Evolutionary conservation across 1,284 basidiomycete genomes (phyloP).

Genomic region (Moesziomyces sp.): DNA sequence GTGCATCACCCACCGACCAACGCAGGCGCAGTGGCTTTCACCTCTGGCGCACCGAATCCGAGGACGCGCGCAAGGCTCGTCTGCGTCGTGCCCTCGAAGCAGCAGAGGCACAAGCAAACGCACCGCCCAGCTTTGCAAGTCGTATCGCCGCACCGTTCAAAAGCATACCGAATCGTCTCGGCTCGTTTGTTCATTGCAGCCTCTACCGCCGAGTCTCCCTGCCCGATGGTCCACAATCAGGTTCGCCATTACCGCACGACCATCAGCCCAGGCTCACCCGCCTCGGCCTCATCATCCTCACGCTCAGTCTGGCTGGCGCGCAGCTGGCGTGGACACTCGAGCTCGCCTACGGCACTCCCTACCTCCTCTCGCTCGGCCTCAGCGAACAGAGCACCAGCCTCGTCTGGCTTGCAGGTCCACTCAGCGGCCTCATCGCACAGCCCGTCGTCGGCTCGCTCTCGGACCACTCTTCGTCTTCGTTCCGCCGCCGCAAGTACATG

Average conservation of each 20-base stretch:
- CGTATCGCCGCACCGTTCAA: not conserved
- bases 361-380: slow-evolving; percentile 86
- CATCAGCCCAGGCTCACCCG: slow-evolving; percentile 53
- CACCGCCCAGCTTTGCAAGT: slow-evolving; percentile 6
- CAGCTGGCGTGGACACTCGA: slow-evolving; percentile 93
- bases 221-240: not conserved
- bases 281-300: slow-evolving; percentile 70
- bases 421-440: slow-evolving; percentile 91
- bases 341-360: slow-evolving; percentile 85
- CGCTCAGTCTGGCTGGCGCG: slow-evolving; percentile 76
- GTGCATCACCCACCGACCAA: slow-evolving; percentile 32
- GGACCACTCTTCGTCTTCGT: slow-evolving; percentile 87
- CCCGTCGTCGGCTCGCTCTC: slow-evolving; percentile 94
- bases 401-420: slow-evolving; percentile 94
- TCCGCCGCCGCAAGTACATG: slow-evolving; percentile 86
- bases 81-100: slow-evolving; percentile 22
- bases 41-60: slow-evolving; percentile 54
- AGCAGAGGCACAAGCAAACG: slow-evolving; percentile 13
- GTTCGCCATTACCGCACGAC: not conserved
- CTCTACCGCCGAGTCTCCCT: slow-evolving; percentile 21
- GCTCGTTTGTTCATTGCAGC: slow-evolving; percentile 6
- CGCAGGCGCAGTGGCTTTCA: slow-evolving; percentile 51
- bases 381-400: slow-evolving; percentile 89
- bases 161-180: not conserved
- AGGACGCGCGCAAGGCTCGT: slow-evolving; percentile 30